phyloP scores from a whole-genome alignment of 257 asterid genomes.

The Eucommia ulmoides region DNA sequence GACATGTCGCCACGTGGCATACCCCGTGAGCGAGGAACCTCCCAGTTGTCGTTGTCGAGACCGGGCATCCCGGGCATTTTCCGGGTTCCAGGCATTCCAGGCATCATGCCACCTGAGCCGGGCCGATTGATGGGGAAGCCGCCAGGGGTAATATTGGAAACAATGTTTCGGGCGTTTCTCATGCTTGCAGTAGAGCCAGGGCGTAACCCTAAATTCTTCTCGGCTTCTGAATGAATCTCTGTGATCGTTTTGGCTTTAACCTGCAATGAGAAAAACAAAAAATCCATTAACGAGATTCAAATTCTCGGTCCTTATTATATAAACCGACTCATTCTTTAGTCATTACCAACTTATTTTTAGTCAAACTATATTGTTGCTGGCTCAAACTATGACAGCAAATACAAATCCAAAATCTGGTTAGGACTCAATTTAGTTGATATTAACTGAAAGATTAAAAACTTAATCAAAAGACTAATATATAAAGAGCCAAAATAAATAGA shows the following conservation, averaged over 20 bases:
- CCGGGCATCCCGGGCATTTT: neutral
- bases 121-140: neutral
- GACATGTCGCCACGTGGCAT: neutral
- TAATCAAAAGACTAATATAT: no score
- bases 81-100: neutral
- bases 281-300: no score
- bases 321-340: no score
- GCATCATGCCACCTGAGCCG: neutral
- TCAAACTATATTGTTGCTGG: no score
- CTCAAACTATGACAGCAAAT: no score
- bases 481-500: no score
- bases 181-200: conserved; percentile 3
- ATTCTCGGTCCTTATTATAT: no score
- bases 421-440: no score
- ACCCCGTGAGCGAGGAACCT: neutral
- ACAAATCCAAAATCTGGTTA: no score
- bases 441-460: no score
- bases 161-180: neutral
- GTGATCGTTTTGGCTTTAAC: conserved; percentile 5
- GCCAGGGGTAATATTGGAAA: neutral
- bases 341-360: no score
- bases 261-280: neutral
- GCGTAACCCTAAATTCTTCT: conserved; percentile 1
- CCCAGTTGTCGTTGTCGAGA: neutral
- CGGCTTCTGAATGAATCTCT: conserved; percentile 6